Conservation (phyloP, 148 eudicot species). For the Chenopodium album region DNA sequence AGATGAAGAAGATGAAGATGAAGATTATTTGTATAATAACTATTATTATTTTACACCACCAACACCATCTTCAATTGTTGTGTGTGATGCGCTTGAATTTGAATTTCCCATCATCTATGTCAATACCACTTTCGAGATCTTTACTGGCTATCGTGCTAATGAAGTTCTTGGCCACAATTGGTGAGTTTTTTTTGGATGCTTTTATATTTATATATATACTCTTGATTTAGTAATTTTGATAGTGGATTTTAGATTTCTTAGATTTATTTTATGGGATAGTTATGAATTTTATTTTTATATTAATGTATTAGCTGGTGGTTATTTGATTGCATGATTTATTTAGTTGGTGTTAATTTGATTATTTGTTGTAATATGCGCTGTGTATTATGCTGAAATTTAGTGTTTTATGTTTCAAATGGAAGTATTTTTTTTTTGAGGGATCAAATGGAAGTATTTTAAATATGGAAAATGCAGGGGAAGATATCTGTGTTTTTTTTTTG, state of each 20-base stretch:
- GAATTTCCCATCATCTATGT: slow-evolving; percentile 83
- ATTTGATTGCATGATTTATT: background rate
- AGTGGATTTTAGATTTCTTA: too few relatives aligned
- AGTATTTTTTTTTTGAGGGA: too few relatives aligned
- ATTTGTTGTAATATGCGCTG: background rate
- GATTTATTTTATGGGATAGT: too few relatives aligned
- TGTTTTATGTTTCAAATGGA: background rate
- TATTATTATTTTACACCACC: slow-evolving; percentile 32
- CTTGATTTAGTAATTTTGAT: background rate
- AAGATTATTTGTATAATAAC: slow-evolving; percentile 15
- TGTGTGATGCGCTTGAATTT: slow-evolving; percentile 70
- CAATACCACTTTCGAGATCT: slow-evolving; percentile 61
- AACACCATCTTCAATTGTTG: slow-evolving; percentile 65
- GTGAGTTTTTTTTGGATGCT: slow-evolving; percentile 28
- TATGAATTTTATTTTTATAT: background rate
- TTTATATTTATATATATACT: background rate
- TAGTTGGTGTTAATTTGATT: background rate
- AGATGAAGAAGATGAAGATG: slow-evolving; percentile 26
- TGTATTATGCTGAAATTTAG: background rate
- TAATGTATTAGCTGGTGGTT: background rate
- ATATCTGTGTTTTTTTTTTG: too few relatives aligned
- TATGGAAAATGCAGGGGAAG: background rate
- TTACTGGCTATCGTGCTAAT: slow-evolving; percentile 73
- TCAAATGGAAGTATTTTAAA: background rate
- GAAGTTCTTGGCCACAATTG: slow-evolving; percentile 87